These are phyloP conservation scores for Cryptococcus wingfieldii DNA, from an alignment of 1,284 basidiomycete genomes.

Conservation along the genomic window DNA sequence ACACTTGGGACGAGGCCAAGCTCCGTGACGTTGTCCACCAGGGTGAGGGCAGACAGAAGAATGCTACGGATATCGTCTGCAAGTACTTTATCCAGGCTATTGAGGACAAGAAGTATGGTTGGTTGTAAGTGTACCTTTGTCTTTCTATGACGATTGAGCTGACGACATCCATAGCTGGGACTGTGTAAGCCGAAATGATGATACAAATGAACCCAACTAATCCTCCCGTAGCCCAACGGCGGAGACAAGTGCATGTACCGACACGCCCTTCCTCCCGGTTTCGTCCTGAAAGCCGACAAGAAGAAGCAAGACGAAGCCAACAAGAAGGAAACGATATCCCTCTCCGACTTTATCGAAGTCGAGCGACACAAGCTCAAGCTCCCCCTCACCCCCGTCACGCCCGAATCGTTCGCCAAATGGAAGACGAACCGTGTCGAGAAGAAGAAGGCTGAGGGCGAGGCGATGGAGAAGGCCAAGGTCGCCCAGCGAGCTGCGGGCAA, in stretches of 20 bases:
- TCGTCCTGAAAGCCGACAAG: conserved; percentile 86
- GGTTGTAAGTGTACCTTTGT: conserved; percentile 41
- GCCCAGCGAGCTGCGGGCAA: conserved; percentile 82
- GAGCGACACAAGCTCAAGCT: conserved; percentile 93
- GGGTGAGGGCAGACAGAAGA: conserved; percentile 85
- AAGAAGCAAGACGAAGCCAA: conserved; percentile 67
- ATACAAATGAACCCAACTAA: neutral
- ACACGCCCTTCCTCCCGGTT: conserved; percentile 92
- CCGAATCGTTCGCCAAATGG: conserved; percentile 88
- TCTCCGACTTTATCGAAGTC: conserved; percentile 97
- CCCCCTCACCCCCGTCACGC: conserved; percentile 93
- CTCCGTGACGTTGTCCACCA: conserved; percentile 76
- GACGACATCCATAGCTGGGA: conserved; percentile 41
- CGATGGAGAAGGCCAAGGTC: conserved; percentile 77
- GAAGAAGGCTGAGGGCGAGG: conserved; percentile 83
- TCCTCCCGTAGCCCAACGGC: conserved; percentile 40
- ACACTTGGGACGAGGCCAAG: conserved; percentile 91
- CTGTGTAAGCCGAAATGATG: conserved; percentile 35
- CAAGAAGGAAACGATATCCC: conserved; percentile 81
- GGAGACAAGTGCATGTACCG: conserved; percentile 85
- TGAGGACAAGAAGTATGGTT: conserved; percentile 75
- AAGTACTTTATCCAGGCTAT: conserved; percentile 97
- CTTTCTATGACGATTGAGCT: neutral
- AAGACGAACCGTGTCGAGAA: conserved; percentile 89
- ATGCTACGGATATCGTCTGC: conserved; percentile 95